These are phyloP conservation scores for Tetrahymena thermophila DNA, from an alignment of 73 alveolate genomes.

Conservation along the genomic window DNA sequence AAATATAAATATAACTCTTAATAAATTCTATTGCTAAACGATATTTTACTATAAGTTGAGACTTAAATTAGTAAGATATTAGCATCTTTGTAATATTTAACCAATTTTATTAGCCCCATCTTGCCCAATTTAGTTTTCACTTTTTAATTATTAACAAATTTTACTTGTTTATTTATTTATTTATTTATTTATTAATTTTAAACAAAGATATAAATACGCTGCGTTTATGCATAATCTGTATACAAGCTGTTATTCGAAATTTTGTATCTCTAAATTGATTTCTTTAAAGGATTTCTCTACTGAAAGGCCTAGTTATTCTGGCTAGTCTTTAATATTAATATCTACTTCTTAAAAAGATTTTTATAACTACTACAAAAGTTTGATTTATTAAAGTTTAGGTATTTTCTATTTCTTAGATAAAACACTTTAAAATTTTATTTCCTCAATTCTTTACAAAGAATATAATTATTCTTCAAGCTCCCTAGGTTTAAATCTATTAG, in stretches of 20 bases:
- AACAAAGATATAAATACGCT: neutral
- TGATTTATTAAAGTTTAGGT: neutral
- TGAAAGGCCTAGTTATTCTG: neutral
- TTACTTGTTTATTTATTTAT: no score
- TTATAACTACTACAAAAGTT: neutral
- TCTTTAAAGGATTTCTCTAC: neutral
- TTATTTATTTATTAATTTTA: no score
- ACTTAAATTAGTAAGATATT: neutral
- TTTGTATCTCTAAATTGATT: neutral
- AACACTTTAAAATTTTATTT: neutral
- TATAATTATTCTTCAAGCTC: neutral
- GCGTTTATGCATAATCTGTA: neutral
- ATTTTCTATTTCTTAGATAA: neutral
- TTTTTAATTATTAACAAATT: no score
- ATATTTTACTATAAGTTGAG: neutral
- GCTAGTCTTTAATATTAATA: neutral
- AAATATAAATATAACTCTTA: no score
- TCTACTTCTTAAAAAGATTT: neutral
- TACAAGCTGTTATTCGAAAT: neutral
- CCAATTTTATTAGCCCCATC: neutral
- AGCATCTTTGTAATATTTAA: neutral
- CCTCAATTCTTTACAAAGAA: neutral
- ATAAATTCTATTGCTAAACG: no score
- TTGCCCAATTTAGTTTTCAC: neutral
- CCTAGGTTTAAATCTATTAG: neutral